Conservation (phyloP, 192 early-diverging fungal genomes). For the Rhizoclosmatium globosum region DNA sequence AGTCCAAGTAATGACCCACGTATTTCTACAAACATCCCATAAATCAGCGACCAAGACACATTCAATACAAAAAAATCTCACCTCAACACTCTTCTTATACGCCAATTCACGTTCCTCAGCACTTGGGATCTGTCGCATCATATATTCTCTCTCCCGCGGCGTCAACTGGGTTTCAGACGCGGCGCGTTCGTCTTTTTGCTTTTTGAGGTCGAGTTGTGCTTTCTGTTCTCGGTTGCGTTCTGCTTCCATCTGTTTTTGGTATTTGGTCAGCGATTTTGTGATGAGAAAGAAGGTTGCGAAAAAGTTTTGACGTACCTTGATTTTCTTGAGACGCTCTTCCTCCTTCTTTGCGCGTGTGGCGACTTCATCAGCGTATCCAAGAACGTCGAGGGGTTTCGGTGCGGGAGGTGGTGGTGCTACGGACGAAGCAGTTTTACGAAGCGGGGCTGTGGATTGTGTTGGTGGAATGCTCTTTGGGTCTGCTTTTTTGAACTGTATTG, state of each 20-base stretch:
- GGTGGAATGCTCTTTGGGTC: neutral
- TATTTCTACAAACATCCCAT: neutral
- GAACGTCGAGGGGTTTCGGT: neutral
- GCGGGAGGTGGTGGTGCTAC: neutral
- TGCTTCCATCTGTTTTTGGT: neutral
- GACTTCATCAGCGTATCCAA: conserved; percentile 11
- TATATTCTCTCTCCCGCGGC: neutral
- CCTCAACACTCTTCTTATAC: conserved; percentile 2
- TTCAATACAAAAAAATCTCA: too few relatives aligned
- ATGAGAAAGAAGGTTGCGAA: neutral
- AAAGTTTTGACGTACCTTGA: neutral
- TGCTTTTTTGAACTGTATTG: neutral
- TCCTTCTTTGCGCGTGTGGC: neutral
- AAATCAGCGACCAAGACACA: neutral
- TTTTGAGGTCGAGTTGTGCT: neutral
- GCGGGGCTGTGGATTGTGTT: neutral
- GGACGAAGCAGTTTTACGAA: neutral
- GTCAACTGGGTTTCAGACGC: neutral
- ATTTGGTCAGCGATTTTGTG: neutral
- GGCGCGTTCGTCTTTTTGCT: neutral
- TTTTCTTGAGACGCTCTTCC: too few relatives aligned
- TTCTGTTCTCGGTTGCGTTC: neutral
- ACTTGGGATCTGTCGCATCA: neutral
- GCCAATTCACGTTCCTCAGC: neutral
- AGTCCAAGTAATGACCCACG: conserved; percentile 13